phyloP scores from a whole-genome alignment of 352 stramenopile genomes.

The Blastocystis sp. region DNA sequence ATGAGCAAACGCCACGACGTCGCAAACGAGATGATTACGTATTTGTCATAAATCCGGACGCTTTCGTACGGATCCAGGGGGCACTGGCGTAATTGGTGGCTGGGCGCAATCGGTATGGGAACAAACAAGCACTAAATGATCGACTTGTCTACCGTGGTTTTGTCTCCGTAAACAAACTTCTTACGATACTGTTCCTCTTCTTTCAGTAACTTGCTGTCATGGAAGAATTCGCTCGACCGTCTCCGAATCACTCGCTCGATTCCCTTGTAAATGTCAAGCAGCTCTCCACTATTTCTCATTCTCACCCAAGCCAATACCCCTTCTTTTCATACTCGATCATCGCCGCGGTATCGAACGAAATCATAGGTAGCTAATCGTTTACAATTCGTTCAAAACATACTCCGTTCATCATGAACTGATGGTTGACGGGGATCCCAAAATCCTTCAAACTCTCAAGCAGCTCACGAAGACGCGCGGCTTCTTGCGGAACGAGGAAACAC shows the following conservation, averaged over 20 bases:
- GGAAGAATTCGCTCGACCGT: background rate
- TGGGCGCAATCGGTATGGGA: no score
- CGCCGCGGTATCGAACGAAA: slow-evolving; percentile 22
- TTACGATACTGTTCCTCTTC: slow-evolving; percentile 23
- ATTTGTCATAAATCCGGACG: background rate
- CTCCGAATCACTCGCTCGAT: background rate
- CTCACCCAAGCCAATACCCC: background rate
- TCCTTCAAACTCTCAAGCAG: background rate
- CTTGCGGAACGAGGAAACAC: slow-evolving; percentile 22
- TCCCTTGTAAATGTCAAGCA: slow-evolving; percentile 14
- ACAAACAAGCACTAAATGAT: background rate
- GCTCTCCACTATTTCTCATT: background rate
- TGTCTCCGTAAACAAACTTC: slow-evolving; percentile 6
- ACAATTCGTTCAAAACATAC: background rate
- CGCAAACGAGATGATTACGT: background rate
- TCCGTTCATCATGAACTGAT: background rate
- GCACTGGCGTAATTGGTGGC: no score
- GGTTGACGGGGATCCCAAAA: background rate
- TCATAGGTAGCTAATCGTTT: slow-evolving; percentile 13
- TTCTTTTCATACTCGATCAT: slow-evolving; percentile 21
- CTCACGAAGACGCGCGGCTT: background rate
- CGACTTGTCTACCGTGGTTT: background rate
- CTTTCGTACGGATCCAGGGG: background rate
- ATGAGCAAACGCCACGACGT: background rate
- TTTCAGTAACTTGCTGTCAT: slow-evolving; percentile 18